Conservation (phyloP, 257 asterid species). For the Sherardia arvensis region DNA sequence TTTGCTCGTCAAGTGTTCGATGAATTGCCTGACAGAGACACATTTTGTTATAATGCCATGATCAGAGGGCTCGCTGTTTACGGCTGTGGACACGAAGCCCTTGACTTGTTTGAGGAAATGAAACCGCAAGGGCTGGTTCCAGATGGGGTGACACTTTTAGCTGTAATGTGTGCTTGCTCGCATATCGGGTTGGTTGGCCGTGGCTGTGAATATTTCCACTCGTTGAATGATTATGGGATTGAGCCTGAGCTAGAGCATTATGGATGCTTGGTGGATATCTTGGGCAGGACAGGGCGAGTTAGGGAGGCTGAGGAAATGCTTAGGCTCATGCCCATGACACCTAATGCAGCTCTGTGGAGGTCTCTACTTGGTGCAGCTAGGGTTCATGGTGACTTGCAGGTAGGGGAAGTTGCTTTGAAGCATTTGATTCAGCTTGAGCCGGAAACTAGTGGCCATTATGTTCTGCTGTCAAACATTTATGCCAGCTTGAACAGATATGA, state of each 20-base stretch:
- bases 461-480: conserved; percentile 56
- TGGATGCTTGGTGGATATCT: conserved; percentile 57
- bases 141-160: conserved; percentile 45
- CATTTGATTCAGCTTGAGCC: conserved; percentile 42
- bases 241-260: conserved; percentile 60
- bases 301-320: conserved; percentile 41
- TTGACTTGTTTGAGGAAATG: conserved; percentile 45
- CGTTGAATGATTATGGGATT: conserved; percentile 34
- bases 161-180: conserved; percentile 57
- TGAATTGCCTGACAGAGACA: conserved; percentile 33
- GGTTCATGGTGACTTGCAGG: conserved; percentile 42
- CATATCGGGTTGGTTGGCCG: conserved; percentile 57
- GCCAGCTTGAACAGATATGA: conserved; percentile 52
- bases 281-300: conserved; percentile 56
- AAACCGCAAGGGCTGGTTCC: conserved; percentile 27
- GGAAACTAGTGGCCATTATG: conserved; percentile 51
- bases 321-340: conserved; percentile 42
- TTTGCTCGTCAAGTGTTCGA: conserved; percentile 40
- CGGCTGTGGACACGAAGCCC: conserved; percentile 46
- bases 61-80: conserved; percentile 62
- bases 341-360: conserved; percentile 50
- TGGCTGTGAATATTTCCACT: conserved; percentile 41
- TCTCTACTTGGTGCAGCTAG: conserved; percentile 57
- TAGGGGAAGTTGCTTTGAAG: conserved; percentile 42
- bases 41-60: conserved; percentile 61